phyloP scores from a whole-genome alignment of 371 early-diverging fungal species.

The Chytridium lagenaria region DNA sequence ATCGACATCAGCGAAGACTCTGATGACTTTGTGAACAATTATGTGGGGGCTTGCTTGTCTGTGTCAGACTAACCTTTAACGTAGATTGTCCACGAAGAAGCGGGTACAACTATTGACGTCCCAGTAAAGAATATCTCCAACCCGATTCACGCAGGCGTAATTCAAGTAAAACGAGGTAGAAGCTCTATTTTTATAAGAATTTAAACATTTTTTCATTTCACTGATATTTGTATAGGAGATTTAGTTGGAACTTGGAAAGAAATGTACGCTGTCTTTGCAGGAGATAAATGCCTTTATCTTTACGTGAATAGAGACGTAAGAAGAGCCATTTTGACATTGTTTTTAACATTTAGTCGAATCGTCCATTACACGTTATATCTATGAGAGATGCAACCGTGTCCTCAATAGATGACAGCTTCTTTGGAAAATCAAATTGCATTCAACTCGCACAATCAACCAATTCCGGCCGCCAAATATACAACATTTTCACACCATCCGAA shows the following conservation, averaged over 20 bases:
- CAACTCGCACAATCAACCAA: conserved; percentile 34
- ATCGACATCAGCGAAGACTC: conserved; percentile 45
- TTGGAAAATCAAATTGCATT: conserved; percentile 37
- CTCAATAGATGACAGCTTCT: conserved; percentile 42
- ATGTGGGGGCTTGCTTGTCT: conserved; percentile 22
- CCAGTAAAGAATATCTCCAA: conserved; percentile 12
- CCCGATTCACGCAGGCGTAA: conserved; percentile 36
- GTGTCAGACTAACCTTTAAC: not conserved
- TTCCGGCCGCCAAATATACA: conserved; percentile 36
- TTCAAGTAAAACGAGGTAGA: conserved; percentile 39
- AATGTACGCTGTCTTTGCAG: conserved; percentile 38
- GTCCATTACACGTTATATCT: conserved; percentile 36
- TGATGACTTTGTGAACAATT: conserved; percentile 39
- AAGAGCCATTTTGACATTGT: not conserved
- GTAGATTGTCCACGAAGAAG: conserved; percentile 6
- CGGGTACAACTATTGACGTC: conserved; percentile 8
- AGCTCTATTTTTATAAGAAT: no score
- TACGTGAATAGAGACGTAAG: conserved; percentile 38
- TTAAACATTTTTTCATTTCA: not conserved
- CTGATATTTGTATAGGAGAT: conserved; percentile 17
- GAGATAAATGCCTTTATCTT: conserved; percentile 36
- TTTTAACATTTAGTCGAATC: conserved; percentile 13
- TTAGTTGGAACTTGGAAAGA: conserved; percentile 43
- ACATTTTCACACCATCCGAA: conserved; percentile 37
- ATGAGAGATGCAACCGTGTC: conserved; percentile 35